These are phyloP conservation scores for Chernovozyma sophiae-reginae DNA, from an alignment of 1,139 yeast genomes.

Conservation along the genomic window DNA sequence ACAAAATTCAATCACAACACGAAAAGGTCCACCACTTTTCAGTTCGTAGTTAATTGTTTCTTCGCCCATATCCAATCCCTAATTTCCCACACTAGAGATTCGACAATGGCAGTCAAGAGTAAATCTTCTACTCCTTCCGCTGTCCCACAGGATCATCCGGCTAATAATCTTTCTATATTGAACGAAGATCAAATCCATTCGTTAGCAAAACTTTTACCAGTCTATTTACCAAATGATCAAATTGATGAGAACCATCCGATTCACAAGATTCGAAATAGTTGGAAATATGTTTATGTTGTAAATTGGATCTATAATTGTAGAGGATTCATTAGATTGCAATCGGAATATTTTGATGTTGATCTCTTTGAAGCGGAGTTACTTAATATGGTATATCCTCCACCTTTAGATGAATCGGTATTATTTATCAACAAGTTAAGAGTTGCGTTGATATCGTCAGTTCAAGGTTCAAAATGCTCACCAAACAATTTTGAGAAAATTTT, in stretches of 20 bases:
- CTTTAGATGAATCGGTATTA: conserved; percentile 28
- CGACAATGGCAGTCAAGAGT: conserved; percentile 1
- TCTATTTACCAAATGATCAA: conserved; percentile 23
- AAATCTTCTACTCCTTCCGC: conserved; percentile 4
- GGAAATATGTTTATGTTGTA: conserved; percentile 41
- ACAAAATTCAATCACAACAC: no score
- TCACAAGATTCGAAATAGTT: conserved; percentile 21
- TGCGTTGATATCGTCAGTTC: conserved; percentile 35
- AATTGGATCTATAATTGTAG: conserved; percentile 50
- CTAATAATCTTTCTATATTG: conserved; percentile 20
- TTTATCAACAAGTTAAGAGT: conserved; percentile 40
- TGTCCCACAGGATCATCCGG: conserved; percentile 18
- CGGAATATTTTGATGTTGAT: conserved; percentile 51
- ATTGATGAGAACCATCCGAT: conserved; percentile 10
- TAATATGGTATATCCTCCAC: conserved; percentile 34
- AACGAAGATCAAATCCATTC: conserved; percentile 22
- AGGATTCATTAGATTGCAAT: conserved; percentile 38
- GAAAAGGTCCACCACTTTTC: no score
- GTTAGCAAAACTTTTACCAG: conserved; percentile 27
- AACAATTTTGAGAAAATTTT: conserved; percentile 46
- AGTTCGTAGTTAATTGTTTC: no score
- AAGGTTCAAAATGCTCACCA: conserved; percentile 24
- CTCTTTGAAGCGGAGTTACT: conserved; percentile 53
- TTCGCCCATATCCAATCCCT: no score
- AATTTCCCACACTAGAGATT: no score